Base-by-base conservation (phyloP, 2,329 filamentous ascomycete species). In the Calonectria naviculata region DNA sequence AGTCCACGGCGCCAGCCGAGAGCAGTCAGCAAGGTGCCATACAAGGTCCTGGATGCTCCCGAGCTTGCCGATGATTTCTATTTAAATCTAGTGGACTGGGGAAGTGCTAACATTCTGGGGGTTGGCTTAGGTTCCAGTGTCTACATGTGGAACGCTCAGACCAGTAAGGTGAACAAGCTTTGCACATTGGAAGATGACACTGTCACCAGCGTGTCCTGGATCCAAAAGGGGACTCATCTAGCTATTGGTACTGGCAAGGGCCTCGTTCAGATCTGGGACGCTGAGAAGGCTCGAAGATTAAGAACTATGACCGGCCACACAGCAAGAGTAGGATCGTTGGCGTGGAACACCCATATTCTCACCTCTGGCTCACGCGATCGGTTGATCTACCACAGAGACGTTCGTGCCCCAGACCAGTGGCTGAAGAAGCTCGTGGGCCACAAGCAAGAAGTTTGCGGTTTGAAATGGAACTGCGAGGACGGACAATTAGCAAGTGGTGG, bases 21-120 rank as follows among this genome's bases (percentile, higher is more conserved):
- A 75, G 93, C 94, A 34, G 95, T 99, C 24, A 96, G 94, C 83
- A 98, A 98, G 82, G 96, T 98, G 0, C 97, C 97, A 0, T 99
- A 97, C 84, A 99, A 99, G 83, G 97, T 99, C 2, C 88, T 99
- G 12, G 97, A 99, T 85, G 97, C 97, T 0, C 97, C 97, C 2
- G 97, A 98, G 81, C 86, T 99, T 54, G 95, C 96, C 31, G 97
- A 99, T 79, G 97, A 99, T 81, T 99, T 98, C 83, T 99, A 99
- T 79, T 88, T 99, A 41, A 99, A 99, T 79, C 86, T 99, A 29
- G 96, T 99, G 4, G 97, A 99, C 80, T 99, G 97, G 97, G 97
- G 97, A 49, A 97, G 94, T 78, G 95, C 94, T 76, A 98, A 98
- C 82, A 93, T 98, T 10, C 88, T 99, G 13, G 97, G 96, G 8